Percentiles rank a stretch among this genome's conserved stretches.
These are phyloP conservation scores for Russula earlei DNA, from an alignment of 768 basidiomycete species.

Conservation along the genomic window DNA sequence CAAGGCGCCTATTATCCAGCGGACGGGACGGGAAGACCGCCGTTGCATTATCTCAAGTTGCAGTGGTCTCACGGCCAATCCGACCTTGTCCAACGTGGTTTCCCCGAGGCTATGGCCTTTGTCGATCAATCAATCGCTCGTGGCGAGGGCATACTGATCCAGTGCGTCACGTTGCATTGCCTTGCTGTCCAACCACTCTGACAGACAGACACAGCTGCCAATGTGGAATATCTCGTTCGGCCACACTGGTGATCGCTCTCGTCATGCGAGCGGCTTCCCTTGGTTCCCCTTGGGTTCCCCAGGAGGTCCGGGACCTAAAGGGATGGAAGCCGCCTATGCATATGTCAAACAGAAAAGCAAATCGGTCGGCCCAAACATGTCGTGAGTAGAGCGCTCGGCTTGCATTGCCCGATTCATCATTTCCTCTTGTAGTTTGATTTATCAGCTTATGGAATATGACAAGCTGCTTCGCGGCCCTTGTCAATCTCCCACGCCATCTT, in stretches of 20 bases:
- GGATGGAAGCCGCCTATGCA: conserved; percentile 85
- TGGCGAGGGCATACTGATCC: conserved; percentile 73
- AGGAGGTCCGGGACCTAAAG: conserved; percentile 72
- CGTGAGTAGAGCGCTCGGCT: conserved; percentile 47
- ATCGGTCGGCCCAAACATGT: conserved; percentile 90
- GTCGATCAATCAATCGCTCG: conserved; percentile 67
- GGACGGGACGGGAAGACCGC: conserved; percentile 62
- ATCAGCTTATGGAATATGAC: conserved; percentile 89
- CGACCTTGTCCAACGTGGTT: conserved; percentile 72
- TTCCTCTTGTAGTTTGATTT: conserved; percentile 59
- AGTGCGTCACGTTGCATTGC: conserved; percentile 43
- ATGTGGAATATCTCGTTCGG: conserved; percentile 87
- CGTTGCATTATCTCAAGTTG: conserved; percentile 82
- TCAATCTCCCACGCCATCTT: conserved; percentile 40
- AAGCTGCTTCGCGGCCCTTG: conserved; percentile 45
- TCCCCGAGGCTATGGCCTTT: conserved; percentile 72
- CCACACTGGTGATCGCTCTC: conserved; percentile 81
- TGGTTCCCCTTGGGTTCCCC: conserved; percentile 52
- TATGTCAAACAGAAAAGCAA: conserved; percentile 86
- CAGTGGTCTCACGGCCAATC: conserved; percentile 93
- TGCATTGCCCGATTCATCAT: not conserved
- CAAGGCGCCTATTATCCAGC: conserved; percentile 56
- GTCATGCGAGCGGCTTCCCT: conserved; percentile 88
- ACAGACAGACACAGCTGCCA: too few species aligned
- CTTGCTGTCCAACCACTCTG: too few species aligned